Evolutionary conservation across 1,139 yeast species (phyloP).

Genomic region (Taphrina confusa): DNA sequence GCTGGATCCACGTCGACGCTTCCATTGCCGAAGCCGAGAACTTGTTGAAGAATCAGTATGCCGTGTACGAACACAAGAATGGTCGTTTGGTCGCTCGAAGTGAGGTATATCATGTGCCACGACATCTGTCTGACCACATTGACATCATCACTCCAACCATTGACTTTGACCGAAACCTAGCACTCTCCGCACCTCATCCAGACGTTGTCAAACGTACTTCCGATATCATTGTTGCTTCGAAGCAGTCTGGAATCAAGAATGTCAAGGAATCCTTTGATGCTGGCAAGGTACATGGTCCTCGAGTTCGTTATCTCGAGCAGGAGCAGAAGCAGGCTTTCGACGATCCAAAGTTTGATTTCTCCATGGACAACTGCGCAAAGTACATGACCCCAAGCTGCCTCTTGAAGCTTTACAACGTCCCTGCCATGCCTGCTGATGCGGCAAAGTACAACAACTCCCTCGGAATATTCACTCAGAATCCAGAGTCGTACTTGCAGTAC

Average conservation of each 20-base stretch:
- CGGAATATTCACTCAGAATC: constrained; percentile 6
- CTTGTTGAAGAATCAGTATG: neutral
- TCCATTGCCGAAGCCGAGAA: constrained; percentile 19
- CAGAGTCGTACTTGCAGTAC: neutral
- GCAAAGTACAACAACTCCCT: constrained; percentile 7
- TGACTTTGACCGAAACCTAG: neutral
- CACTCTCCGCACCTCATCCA: neutral
- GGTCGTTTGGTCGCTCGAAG: neutral
- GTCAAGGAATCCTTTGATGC: neutral
- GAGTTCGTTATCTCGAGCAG: too few relatives aligned
- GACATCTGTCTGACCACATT: constrained; percentile 1
- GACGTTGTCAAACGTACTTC: constrained; percentile 5
- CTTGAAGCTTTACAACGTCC: constrained; percentile 9
- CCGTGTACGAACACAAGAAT: neutral
- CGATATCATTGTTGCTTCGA: neutral
- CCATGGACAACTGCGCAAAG: constrained; percentile 1
- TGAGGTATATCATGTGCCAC: constrained; percentile 1
- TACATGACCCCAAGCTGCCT: constrained; percentile 17
- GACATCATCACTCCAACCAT: constrained; percentile 20
- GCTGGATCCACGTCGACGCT: constrained; percentile 2
- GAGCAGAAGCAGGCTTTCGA: neutral
- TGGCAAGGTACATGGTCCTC: neutral
- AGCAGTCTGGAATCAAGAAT: constrained; percentile 7
- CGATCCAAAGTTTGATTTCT: neutral
- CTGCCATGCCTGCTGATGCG: neutral